Base-by-base conservation (phyloP, 2,329 filamentous ascomycete species). In the Neurospora crassa region DNA sequence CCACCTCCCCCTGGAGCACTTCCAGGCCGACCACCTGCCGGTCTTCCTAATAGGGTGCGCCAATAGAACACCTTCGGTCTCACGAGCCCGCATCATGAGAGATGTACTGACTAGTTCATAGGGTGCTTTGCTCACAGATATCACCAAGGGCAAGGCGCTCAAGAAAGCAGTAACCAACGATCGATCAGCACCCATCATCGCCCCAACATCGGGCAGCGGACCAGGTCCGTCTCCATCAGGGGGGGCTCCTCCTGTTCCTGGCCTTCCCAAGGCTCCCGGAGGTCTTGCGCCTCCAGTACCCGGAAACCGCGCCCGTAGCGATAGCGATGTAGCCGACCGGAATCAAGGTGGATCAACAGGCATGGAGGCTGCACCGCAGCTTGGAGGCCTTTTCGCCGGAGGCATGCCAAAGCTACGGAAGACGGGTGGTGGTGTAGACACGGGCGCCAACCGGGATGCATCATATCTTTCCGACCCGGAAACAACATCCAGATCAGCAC, bases 321-420 rank as follows among this genome's bases (percentile, higher is more conserved):
- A 96, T 79, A 97, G 94, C 80, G 93, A 96, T 76, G 87, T 88
- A 69, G 86, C 85, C 24, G 84, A 85, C 67, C 81, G 83, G 73
- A 82, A 85, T 71, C 83, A 85, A 59, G 78, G 81, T 3, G 79
- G 78, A 14, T 75, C 81, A 20, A 76, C 78, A 24, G 82, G 81
- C 1, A 81, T 86, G 75, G 87, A 90, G 29, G 81, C 88, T 24
- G 88, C 92, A 68, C 93, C 94, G 12, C 95, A 97, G 79, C 81
- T 98, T 12, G 95, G 85, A 40, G 96, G 96, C 1, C 81, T 99
- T 37, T 97, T 99, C 78, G 93, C 92, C 1, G 94, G 93, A 43
- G 96, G 95, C 45, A 98, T 98, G 88, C 96, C 96, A 2, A 98
- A 97, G 83, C 80, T 99, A 78, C 92, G 92, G 80, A 97, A 96